Evolutionary conservation across 2,329 filamentous ascomycete species (phyloP), one percentile per base, ranked within the genome.

Genomic region (Penicillium sp.): DNA sequence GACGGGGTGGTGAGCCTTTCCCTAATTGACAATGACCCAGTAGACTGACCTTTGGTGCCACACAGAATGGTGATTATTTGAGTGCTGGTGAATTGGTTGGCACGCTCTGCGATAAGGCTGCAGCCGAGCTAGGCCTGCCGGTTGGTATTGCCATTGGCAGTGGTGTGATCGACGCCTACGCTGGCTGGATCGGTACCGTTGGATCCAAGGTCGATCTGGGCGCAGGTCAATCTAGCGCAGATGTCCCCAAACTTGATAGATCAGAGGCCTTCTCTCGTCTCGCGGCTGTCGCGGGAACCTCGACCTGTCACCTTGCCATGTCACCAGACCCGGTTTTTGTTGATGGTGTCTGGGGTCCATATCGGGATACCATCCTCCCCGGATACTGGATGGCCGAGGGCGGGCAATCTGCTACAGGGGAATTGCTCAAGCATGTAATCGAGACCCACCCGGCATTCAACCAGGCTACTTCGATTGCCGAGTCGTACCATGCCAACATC

Each of bases 161-260:
- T 70, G 93, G 93, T 75, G 94, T 99, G 63, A 99, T 99, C 70
- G 94, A 99, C 74, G 94, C 94, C 19, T 99, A 99, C 70, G 94
- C 94, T 59, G 94, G 94, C 63, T 99, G 94, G 94, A 94, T 99
- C 66, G 94, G 94, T 60, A 97, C 94, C 1, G 94, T 99, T n/a
- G 94, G 94, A 58, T 93, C 94, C 60, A 97, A 97, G 76, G 91
- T 97, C 67, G 84, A 91, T 64, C 83, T 96, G 17, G 82, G 83
- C 41, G 78, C 82, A 57, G 85, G 89, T 55, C 83, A 89, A 48
- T 82, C 93, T 39, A 87, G 89, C 71, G 81, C 84, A 59, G 83
- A 83, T 36, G 81, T 83, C 5, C 83, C 89, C 1, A 87, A 89
- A 70, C 96, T 96, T 76, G 91, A 96, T 71, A 85, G 94, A n/a